Conservation (phyloP, 768 basidiomycete species). For the Cyclocybe aegerita region DNA sequence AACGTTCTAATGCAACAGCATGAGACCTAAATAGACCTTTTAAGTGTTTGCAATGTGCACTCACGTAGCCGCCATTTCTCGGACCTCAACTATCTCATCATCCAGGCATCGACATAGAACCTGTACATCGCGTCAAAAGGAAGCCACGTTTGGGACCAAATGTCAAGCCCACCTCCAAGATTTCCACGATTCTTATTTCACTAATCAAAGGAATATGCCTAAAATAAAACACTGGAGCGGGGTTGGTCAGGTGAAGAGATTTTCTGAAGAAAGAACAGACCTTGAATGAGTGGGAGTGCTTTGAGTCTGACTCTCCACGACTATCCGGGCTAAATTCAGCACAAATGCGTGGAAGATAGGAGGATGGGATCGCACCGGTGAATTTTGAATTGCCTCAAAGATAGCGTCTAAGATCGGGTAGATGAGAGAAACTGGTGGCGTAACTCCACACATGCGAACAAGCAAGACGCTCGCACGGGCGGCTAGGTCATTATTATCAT, state of each 20-base stretch:
- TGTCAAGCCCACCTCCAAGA: slow-evolving; percentile 60
- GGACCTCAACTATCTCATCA: slow-evolving; percentile 87
- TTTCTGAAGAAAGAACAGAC: slow-evolving; percentile 29
- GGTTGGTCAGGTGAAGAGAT: background rate
- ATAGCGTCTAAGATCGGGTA: slow-evolving; percentile 69
- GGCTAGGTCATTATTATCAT: slow-evolving; percentile 72
- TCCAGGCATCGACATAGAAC: slow-evolving; percentile 79
- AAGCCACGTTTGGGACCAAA: too few relatives aligned
- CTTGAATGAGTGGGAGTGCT: slow-evolving; percentile 82
- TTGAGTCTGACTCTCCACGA: slow-evolving; percentile 89
- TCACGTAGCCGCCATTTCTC: slow-evolving; percentile 86
- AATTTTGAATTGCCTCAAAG: slow-evolving; percentile 74
- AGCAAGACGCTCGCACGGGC: slow-evolving; percentile 66
- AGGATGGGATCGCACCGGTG: slow-evolving; percentile 46
- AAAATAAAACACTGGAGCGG: slow-evolving; percentile 73
- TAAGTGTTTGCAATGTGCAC: slow-evolving; percentile 20
- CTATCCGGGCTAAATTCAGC: slow-evolving; percentile 33
- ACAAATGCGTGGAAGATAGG: background rate
- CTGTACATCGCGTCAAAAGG: slow-evolving; percentile 28
- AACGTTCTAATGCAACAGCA: slow-evolving; percentile 50
- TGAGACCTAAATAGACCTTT: background rate
- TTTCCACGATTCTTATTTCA: slow-evolving; percentile 73
- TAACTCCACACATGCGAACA: slow-evolving; percentile 84
- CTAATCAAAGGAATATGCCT: slow-evolving; percentile 80
- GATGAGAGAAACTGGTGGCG: slow-evolving; percentile 69